Conservation (phyloP, 495 filamentous ascomycete species). For the Niebla homalea region DNA sequence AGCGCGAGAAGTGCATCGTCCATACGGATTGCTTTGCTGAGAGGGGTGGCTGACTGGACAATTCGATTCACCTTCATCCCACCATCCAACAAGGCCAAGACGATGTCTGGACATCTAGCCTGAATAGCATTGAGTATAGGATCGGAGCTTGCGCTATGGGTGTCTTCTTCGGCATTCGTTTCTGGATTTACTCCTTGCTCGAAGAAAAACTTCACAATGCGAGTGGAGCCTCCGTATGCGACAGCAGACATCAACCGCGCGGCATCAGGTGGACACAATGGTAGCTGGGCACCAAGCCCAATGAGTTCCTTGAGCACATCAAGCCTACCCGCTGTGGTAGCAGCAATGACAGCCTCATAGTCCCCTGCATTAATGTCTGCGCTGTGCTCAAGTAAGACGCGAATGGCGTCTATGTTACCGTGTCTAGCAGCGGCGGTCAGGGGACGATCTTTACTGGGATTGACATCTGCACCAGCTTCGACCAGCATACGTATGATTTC, state of each 20-base stretch:
- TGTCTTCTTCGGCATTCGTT: neutral
- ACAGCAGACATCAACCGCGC: neutral
- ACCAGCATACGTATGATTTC: neutral
- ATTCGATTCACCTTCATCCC: no score
- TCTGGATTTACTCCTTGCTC: neutral
- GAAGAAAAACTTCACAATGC: neutral
- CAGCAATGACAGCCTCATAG: constrained; percentile 2
- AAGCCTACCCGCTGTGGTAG: neutral
- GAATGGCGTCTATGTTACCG: neutral
- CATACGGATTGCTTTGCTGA: no score
- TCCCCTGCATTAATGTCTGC: constrained; percentile 4
- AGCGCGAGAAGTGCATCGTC: no score
- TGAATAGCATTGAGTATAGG: neutral
- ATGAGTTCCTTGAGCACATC: constrained; percentile 5
- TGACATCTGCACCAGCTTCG: neutral
- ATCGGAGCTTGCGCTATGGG: neutral
- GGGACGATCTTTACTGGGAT: neutral
- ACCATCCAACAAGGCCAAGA: no score
- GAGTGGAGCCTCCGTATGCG: neutral
- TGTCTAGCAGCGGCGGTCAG: constrained; percentile 1
- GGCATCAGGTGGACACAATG: neutral
- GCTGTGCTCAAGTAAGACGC: constrained; percentile 6
- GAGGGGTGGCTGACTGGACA: no score
- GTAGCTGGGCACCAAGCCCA: constrained; percentile 4
- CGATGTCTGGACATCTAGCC: no score